phyloP scores from a whole-genome alignment of 2,329 filamentous ascomycete genomes.

The Venturia effusa region DNA sequence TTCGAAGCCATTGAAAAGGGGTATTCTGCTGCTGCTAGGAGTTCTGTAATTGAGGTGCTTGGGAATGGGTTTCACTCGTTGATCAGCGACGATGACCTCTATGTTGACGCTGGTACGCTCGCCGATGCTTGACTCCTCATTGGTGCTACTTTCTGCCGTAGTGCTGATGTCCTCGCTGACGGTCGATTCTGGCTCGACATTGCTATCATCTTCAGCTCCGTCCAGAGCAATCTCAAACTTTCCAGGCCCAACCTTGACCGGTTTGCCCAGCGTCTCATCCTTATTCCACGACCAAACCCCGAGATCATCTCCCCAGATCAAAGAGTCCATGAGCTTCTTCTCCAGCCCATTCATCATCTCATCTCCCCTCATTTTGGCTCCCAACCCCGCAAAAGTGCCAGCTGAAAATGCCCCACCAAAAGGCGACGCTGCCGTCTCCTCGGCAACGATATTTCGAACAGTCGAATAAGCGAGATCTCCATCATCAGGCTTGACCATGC shows the following conservation, averaged over 20 bases:
- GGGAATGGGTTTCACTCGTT: too few relatives aligned
- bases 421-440: slow-evolving; percentile 51
- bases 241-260: background rate
- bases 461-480: slow-evolving; percentile 55
- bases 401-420: slow-evolving; percentile 24
- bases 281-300: slow-evolving; percentile 9
- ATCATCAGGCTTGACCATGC: slow-evolving; percentile 54
- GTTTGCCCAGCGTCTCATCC: slow-evolving; percentile 14
- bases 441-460: slow-evolving; percentile 28
- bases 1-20: slow-evolving; percentile 32
- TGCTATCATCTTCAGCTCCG: background rate
- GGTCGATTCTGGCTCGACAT: background rate
- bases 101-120: background rate
- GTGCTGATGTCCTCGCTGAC: background rate
- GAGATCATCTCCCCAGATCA: slow-evolving; percentile 50
- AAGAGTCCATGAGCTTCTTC: slow-evolving; percentile 51
- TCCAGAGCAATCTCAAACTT: background rate
- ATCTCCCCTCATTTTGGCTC: slow-evolving; percentile 49
- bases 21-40: background rate
- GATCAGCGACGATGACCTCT: too few relatives aligned
- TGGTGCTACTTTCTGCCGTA: background rate
- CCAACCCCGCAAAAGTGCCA: background rate
- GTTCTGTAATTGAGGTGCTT: background rate
- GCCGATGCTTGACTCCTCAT: too few relatives aligned
- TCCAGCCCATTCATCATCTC: slow-evolving; percentile 89